phyloP scores from a whole-genome alignment of 331 rosid genomes.

The Cydonia oblonga region DNA sequence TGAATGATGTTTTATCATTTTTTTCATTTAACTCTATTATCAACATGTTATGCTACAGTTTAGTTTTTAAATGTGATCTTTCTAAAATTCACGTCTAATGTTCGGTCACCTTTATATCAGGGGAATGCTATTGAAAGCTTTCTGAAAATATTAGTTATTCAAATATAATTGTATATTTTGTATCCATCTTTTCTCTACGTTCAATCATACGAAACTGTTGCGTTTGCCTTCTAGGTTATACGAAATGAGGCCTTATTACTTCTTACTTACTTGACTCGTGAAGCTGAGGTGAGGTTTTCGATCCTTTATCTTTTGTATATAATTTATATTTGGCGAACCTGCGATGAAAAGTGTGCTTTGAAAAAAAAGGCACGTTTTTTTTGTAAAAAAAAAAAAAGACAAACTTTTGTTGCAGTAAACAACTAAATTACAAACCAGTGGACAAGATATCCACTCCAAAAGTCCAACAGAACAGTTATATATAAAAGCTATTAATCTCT shows the following conservation, averaged over 20 bases:
- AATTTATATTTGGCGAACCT: too few relatives aligned
- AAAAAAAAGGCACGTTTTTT: not conserved
- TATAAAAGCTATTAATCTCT: not conserved
- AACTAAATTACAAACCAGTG: not conserved
- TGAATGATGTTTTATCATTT: constrained; percentile 1
- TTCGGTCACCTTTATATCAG: too few relatives aligned
- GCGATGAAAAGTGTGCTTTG: too few relatives aligned
- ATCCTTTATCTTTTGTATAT: not conserved
- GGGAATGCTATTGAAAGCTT: too few relatives aligned
- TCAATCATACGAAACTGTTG: not conserved
- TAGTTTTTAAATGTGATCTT: too few relatives aligned
- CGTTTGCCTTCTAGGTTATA: constrained; percentile 52
- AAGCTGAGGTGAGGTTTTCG: constrained; percentile 68
- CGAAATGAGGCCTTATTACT: constrained; percentile 86
- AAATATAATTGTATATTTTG: too few relatives aligned
- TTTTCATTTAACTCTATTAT: not conserved
- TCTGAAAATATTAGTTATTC: too few relatives aligned
- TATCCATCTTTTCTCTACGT: not conserved
- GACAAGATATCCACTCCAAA: not conserved
- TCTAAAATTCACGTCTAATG: too few relatives aligned
- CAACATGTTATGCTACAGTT: too few relatives aligned
- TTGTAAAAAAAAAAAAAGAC: not conserved
- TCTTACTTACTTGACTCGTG: constrained; percentile 80
- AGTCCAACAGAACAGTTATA: not conserved
- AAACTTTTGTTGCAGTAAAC: not conserved